phyloP scores from a whole-genome alignment of 1,284 basidiomycete species.

The Trichosporon ovoides region DNA sequence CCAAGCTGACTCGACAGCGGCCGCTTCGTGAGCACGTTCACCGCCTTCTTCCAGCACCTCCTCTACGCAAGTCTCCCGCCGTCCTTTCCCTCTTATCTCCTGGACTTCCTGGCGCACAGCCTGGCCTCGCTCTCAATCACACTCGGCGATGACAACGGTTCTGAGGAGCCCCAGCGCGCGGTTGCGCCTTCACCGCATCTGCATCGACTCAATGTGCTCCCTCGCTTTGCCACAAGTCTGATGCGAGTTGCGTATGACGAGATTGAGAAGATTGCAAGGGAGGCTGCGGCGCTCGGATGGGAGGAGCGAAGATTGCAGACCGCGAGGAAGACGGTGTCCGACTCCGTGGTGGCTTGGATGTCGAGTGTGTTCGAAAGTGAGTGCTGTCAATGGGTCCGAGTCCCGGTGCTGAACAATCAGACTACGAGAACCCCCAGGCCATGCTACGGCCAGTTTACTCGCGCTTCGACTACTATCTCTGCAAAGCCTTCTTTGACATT shows the following conservation, averaged over 20 bases:
- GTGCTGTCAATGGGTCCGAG: background rate
- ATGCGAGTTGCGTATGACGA: constrained; percentile 76
- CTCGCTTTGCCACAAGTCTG: constrained; percentile 77
- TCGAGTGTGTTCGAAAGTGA: constrained; percentile 61
- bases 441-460: constrained; percentile 71
- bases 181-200: constrained; percentile 50
- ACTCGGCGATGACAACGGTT: background rate
- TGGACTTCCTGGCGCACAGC: constrained; percentile 33
- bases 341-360: constrained; percentile 77
- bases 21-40: constrained; percentile 28
- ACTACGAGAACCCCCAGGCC: constrained; percentile 28
- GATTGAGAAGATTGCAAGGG: constrained; percentile 66
- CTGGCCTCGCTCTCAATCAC: constrained; percentile 22
- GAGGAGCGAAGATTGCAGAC: constrained; percentile 59
- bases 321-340: constrained; percentile 68
- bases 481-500: constrained; percentile 77
- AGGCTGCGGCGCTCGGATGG: constrained; percentile 66
- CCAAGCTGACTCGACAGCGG: constrained; percentile 17
- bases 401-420: background rate
- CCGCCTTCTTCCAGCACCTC: constrained; percentile 35
- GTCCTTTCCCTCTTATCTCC: constrained; percentile 36
- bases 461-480: constrained; percentile 83
- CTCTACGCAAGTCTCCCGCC: constrained; percentile 41
- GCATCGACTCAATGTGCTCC: constrained; percentile 68
- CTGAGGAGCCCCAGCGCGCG: constrained; percentile 17